Evolutionary conservation across 495 filamentous ascomycete species (phyloP), one percentile per base, ranked within the genome.

Genomic region (Penicillium arizonense): DNA sequence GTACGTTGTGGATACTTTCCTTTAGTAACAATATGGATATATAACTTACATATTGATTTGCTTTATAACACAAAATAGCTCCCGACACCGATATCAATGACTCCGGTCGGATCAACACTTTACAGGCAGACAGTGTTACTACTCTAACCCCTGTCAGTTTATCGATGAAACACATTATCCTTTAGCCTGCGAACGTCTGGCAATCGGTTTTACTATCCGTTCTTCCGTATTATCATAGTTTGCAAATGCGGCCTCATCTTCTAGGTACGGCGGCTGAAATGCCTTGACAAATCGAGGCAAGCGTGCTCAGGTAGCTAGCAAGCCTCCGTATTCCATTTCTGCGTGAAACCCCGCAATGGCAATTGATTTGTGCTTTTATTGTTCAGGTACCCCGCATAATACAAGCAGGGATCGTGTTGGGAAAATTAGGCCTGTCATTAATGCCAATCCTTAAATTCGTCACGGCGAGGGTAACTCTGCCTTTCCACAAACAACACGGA

Each of bases 401-500:
- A 47, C 13, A 16, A 8, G 12, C 21, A 43, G 18, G 14, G 7
- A 12, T 26, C 11, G 28, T 2, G 30, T 20, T 14, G 1, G 16
- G 34, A 6, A n/a, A 32, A 8, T n/a, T 21, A 5, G 8, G 47
- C 21, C 36, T 32, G 38, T 32, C 43, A 24, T 20, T 18, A 13
- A 47, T 34, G 30, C 37, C 23, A 42, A 7, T 38, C 39, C 21
- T 24, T 43, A 6, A 0, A 13, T 11, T 34, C 18, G 10, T n/a
- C 21, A n/a, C 4, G 14, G 5, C 16, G 36, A 24, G n/a, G 24
- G 18, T 39, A 50, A 55, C 0, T 30, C 28, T 30, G 5, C 28
- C 8, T 30, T 30, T 50, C 57, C 59, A 24, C 46, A 59, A 53
- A 59, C 49, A 56, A 51, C 59, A 59, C 56, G 56, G 59, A 35